These are phyloP conservation scores for Lecanoromycetidae sp. DNA, from an alignment of 2,329 filamentous ascomycete genomes.

Conservation along the genomic window DNA sequence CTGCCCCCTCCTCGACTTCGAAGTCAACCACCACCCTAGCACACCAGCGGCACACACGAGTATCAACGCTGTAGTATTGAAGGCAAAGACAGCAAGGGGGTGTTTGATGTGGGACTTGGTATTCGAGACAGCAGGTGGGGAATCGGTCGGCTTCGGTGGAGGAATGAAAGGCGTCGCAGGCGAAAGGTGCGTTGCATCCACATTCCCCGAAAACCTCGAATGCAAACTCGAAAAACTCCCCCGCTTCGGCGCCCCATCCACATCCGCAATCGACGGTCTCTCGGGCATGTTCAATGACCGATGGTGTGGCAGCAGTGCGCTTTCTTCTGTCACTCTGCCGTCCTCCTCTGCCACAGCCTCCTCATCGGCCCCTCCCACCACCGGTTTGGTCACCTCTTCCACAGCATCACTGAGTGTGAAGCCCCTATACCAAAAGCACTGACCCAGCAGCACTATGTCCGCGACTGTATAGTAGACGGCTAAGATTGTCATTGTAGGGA, in stretches of 20 bases:
- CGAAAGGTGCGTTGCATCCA: constrained; percentile 59
- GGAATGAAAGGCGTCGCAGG: constrained; percentile 69
- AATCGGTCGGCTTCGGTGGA: constrained; percentile 27
- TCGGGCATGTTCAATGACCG: not conserved
- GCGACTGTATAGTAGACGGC: constrained; percentile 88
- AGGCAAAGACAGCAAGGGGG: constrained; percentile 45
- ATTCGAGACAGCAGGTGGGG: constrained; percentile 20
- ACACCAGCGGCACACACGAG: constrained; percentile 77
- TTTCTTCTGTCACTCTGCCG: constrained; percentile 25
- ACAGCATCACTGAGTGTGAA: constrained; percentile 39
- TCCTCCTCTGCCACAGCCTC: constrained; percentile 14
- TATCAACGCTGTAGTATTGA: constrained; percentile 63
- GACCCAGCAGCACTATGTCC: constrained; percentile 72
- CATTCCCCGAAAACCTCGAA: constrained; percentile 41
- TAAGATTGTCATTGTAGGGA: constrained; percentile 93
- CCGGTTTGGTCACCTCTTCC: not conserved
- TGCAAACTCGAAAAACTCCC: constrained; percentile 25
- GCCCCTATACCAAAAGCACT: constrained; percentile 93
- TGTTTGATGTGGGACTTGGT: constrained; percentile 30
- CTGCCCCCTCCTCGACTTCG: constrained; percentile 26
- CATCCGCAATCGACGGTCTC: constrained; percentile 8
- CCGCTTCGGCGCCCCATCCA: not conserved
- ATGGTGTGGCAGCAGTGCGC: constrained; percentile 22
- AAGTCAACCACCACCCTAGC: constrained; percentile 67
- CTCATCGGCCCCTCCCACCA: constrained; percentile 14